Evolutionary conservation across 202 grass and related monocot species (phyloP).

Genomic region (Saccharum hybrid): DNA sequence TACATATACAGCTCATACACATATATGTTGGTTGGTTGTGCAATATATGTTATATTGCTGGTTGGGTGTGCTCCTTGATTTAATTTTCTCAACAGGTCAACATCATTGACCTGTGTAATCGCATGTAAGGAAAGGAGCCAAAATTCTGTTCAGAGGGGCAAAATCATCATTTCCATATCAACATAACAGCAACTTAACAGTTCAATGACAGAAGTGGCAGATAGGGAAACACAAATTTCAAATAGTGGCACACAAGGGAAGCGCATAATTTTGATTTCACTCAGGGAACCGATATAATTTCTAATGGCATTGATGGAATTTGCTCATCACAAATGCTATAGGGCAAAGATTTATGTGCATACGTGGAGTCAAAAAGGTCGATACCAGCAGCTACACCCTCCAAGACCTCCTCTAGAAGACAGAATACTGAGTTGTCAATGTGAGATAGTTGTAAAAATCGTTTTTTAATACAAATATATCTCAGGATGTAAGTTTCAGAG

Average conservation of each 20-base stretch:
- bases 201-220: background rate
- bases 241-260: background rate
- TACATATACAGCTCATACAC: background rate
- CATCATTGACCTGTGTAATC: background rate
- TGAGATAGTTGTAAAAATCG: background rate
- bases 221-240: background rate
- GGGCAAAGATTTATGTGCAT: conserved; percentile 35
- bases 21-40: background rate
- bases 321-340: background rate
- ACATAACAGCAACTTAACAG: background rate
- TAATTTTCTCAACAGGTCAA: background rate
- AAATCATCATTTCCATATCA: background rate
- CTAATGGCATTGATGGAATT: background rate
- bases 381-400: conserved; percentile 89
- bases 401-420: conserved; percentile 83
- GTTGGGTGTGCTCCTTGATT: background rate
- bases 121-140: background rate
- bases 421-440: conserved; percentile 35
- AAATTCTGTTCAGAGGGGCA: background rate
- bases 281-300: background rate
- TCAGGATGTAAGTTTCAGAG: background rate
- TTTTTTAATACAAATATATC: conserved; percentile 16
- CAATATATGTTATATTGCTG: background rate
- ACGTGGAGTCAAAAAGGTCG: conserved; percentile 96
- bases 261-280: background rate